Conservation (phyloP, 495 filamentous ascomycete species). For the Neurospora sp. region DNA sequence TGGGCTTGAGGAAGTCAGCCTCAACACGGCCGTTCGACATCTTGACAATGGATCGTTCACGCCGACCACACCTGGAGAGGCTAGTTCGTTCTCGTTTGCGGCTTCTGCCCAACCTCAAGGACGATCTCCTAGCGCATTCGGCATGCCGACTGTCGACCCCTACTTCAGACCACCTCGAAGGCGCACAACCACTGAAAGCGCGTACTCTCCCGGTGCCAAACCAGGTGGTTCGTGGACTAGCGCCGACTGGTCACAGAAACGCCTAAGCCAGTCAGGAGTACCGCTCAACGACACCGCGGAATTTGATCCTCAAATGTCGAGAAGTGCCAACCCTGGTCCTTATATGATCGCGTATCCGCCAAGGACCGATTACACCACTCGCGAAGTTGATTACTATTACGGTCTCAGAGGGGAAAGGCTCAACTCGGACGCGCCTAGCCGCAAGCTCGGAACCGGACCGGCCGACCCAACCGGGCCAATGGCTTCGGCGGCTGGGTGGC, state of each 20-base stretch:
- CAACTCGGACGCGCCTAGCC: conserved; percentile 62
- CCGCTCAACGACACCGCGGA: conserved; percentile 21
- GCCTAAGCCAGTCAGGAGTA: conserved; percentile 24
- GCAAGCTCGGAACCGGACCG: conserved; percentile 84
- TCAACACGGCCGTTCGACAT: conserved; percentile 26
- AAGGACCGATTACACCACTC: conserved; percentile 75
- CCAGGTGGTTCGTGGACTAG: conserved; percentile 38
- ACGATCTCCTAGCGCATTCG: conserved; percentile 30
- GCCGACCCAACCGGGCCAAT: conserved; percentile 90
- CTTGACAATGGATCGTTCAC: conserved; percentile 45
- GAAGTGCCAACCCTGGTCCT: conserved; percentile 31
- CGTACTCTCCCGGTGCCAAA: conserved; percentile 28
- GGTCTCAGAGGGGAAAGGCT: conserved; percentile 83
- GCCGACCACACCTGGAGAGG: conserved; percentile 56
- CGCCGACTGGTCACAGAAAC: conserved; percentile 42
- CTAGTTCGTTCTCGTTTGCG: conserved; percentile 59
- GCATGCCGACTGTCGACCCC: conserved; percentile 50
- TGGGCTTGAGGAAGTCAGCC: conserved; percentile 30
- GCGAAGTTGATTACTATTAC: conserved; percentile 94
- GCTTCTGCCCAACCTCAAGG: conserved; percentile 37
- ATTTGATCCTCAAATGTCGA: conserved; percentile 30
- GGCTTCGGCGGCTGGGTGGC: conserved; percentile 78
- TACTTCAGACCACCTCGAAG: conserved; percentile 80
- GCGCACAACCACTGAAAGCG: conserved; percentile 45
- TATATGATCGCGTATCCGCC: conserved; percentile 28